phyloP scores from a whole-genome alignment of 371 early-diverging fungal species.

The Rhizopus delemar region DNA sequence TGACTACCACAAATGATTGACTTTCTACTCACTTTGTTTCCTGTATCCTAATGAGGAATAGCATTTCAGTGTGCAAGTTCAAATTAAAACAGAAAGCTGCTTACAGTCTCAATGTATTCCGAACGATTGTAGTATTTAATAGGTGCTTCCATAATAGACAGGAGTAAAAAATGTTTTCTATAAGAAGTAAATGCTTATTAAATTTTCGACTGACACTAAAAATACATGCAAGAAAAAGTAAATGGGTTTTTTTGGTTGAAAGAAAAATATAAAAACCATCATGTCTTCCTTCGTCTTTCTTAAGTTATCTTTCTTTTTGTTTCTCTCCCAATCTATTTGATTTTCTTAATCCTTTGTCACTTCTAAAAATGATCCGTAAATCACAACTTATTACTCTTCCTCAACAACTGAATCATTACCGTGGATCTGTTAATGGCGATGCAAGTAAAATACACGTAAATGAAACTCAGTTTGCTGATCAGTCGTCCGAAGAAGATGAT shows the following conservation, averaged over 20 bases:
- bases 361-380: no score
- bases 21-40: constrained; percentile 91
- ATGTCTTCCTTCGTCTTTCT: neutral
- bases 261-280: no score
- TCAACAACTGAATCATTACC: no score
- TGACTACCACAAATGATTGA: constrained; percentile 90
- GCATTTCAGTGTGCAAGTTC: neutral
- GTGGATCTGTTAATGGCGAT: no score
- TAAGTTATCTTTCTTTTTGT: neutral
- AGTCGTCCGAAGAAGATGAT: no score
- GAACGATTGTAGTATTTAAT: constrained; percentile 63
- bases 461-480: no score
- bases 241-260: neutral
- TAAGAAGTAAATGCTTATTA: constrained; percentile 1
- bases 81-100: neutral
- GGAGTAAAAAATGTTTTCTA: constrained; percentile 4
- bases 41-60: constrained; percentile 71
- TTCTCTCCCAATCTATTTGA: neutral
- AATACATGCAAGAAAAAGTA: constrained; percentile 1
- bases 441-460: no score
- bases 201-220: constrained; percentile 9
- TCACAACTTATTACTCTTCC: no score
- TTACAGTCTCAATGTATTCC: constrained; percentile 87
- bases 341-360: no score
- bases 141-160: constrained; percentile 71